phyloP scores from a whole-genome alignment of 257 asterid genomes.

The Ilex asprella region DNA sequence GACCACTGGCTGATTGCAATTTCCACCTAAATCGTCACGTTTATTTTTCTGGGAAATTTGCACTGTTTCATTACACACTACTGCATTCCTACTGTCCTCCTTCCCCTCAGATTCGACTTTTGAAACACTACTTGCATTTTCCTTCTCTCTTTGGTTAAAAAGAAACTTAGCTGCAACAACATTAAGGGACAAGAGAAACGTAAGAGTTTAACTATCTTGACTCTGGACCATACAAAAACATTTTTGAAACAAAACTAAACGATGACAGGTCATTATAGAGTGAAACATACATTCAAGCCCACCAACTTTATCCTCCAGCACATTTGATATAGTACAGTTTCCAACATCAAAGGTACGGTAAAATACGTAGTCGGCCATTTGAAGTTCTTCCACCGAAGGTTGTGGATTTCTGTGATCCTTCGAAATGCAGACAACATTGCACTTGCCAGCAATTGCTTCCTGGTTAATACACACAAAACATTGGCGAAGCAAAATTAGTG shows the following conservation, averaged over 20 bases:
- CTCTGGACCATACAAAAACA: no score
- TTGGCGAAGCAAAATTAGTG: neutral
- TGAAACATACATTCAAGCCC: constrained; percentile 61
- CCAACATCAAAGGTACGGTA: constrained; percentile 72
- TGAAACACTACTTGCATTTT: constrained; percentile 17
- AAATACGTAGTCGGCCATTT: constrained; percentile 63
- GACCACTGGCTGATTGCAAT: constrained; percentile 11
- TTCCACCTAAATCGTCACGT: constrained; percentile 20
- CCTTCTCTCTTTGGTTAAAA: constrained; percentile 49
- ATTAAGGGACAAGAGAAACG: constrained; percentile 24
- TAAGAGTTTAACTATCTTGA: constrained; percentile 19
- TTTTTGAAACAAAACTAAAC: no score
- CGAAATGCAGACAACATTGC: constrained; percentile 77
- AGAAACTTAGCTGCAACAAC: constrained; percentile 63
- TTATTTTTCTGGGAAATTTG: constrained; percentile 22
- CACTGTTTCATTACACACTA: constrained; percentile 20
- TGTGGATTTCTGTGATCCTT: constrained; percentile 70
- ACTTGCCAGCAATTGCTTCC: constrained; percentile 93
- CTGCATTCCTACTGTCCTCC: constrained; percentile 17
- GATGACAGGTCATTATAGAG: constrained; percentile 2
- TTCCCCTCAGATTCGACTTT: constrained; percentile 21
- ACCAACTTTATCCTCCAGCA: constrained; percentile 55
- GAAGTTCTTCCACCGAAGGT: constrained; percentile 58
- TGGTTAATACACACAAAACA: constrained; percentile 10
- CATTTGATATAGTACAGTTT: constrained; percentile 41